Base-by-base conservation (phyloP, 1,284 basidiomycete species). In the Wolfiporia cocos region DNA sequence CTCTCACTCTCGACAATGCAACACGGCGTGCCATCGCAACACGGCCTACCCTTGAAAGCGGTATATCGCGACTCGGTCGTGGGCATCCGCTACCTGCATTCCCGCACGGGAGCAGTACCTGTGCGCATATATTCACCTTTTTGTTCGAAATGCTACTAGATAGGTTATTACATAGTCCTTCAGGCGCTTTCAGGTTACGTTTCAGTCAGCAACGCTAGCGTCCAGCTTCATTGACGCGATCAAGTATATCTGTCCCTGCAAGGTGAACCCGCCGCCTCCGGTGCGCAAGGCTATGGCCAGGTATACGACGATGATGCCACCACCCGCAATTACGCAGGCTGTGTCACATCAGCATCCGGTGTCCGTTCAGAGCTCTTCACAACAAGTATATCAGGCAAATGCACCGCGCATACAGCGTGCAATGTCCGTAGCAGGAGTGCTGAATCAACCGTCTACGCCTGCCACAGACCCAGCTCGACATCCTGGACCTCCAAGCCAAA, bases 141-240 rank as follows among this genome's bases (percentile, higher is more conserved):
- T 5, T 26, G 40, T 22, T 14, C 29, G 32, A 32, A 10, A 20
- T 42, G 34, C 34, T 11, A 6, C 18, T 37, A 22, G 41, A 38
- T 36, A 2, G 24, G 3, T 36, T 21, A n/a, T n/a, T n/a, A n/a
- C 15, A 14, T 39, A 86, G 81, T 60, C 67, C 7, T 86, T 79
- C 56, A 74, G 82, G 41, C 77, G 86, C 15, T 85, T 88, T 52
- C 85, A 88, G 56, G 69, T 87, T 23, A 80, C 78, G 15, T 86
- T 88, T 49, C 54, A 66, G 38, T 68, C 68, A 15, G 35, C 65
- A n/a, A 46, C 56, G 1, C 67, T 72, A 24, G 75, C 78, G 0
- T 55, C 65, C 2, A 70, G 73, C 47, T 81, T 83, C 50, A 72
- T 86, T 44, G 69, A 78, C 34, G 64, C 72, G 4, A 78, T 88